phyloP scores from a whole-genome alignment of 2,329 filamentous ascomycete species.

The Paracoccidioides brasiliensis region DNA sequence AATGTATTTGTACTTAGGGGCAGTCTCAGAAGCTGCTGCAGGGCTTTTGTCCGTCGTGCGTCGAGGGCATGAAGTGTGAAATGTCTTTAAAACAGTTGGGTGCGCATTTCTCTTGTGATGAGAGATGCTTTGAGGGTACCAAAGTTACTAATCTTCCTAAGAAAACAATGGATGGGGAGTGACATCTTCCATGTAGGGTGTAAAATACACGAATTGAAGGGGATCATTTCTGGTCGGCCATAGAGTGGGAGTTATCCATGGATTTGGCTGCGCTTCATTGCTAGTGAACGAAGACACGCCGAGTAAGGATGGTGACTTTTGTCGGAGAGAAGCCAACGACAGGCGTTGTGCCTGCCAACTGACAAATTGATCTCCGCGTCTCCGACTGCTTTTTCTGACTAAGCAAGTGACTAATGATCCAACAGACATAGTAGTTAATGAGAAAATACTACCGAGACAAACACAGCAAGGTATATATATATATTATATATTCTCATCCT shows the following conservation, averaged over 20 bases:
- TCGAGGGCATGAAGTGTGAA: conserved; percentile 3
- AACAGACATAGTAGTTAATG: no score
- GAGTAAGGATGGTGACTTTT: no score
- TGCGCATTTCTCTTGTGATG: conserved; percentile 3
- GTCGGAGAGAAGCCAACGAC: no score
- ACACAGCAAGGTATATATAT: no score
- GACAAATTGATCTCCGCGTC: no score
- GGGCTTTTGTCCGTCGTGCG: conserved; percentile 5
- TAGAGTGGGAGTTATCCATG: not conserved
- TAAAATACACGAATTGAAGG: not conserved
- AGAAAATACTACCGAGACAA: no score
- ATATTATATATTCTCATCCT: no score
- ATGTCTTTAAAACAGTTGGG: conserved; percentile 2
- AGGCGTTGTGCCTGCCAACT: no score
- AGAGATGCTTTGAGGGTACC: conserved; percentile 5
- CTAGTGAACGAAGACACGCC: no score
- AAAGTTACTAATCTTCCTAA: conserved; percentile 4
- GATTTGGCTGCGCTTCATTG: no score
- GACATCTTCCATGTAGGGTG: not conserved
- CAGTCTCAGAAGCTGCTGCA: conserved; percentile 4
- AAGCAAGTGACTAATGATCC: no score
- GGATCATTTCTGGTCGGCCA: not conserved
- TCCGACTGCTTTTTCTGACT: no score
- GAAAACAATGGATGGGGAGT: not conserved
- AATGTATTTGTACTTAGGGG: conserved; percentile 8